Base-by-base conservation (phyloP, 2,329 filamentous ascomycete species). In the Sclerotinia nivalis region DNA sequence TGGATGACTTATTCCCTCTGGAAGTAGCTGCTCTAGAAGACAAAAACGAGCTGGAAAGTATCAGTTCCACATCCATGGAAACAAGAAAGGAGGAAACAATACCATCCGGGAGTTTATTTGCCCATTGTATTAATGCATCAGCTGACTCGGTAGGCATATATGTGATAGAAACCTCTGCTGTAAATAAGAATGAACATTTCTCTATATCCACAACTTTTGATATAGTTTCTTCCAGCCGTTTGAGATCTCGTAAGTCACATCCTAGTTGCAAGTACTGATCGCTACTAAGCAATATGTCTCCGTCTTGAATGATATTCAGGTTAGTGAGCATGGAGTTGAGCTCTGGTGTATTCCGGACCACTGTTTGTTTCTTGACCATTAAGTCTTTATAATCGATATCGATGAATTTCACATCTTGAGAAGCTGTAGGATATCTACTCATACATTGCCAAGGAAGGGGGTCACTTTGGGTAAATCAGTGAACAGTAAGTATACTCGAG, bases 131-230 rank as follows among this genome's bases (percentile, higher is more conserved):
- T 12, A 97, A 83, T 22, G 85, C 83, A 81, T 97, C 90, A 8
- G 93, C 89, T 54, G 88, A 88, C 31, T 86, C 79, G 2, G 88
- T 87, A 69, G 93, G 88, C 92, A 97, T 96, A 76, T 97, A 97
- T 0, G 93, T 96, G 54, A 97, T 87, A 4, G 93, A 96, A 20
- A 97, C 93, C 80, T 98, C 95, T 0, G 93, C 93, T 37, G 93
- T 86, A 75, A 96, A 97, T 34, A 97, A 82, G 2, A 97, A 85
- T 3, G 85, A 83, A 70, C 86, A 88, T 10, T 86, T 81, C 1
- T 84, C 78, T 22, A 90, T 78, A 52, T 89, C 82, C 2, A 93
- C 78, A 58, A 90, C 83, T 15, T 80, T 80, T 25, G 84, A 84
- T 34, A 97, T 80, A 5, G 87, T 83, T 8, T 82, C 77, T 70